Evolutionary conservation across 2,329 filamentous ascomycete species (phyloP), one percentile per base, ranked within the genome.

Genomic region (Parasarocladium wereldwijsianum): DNA sequence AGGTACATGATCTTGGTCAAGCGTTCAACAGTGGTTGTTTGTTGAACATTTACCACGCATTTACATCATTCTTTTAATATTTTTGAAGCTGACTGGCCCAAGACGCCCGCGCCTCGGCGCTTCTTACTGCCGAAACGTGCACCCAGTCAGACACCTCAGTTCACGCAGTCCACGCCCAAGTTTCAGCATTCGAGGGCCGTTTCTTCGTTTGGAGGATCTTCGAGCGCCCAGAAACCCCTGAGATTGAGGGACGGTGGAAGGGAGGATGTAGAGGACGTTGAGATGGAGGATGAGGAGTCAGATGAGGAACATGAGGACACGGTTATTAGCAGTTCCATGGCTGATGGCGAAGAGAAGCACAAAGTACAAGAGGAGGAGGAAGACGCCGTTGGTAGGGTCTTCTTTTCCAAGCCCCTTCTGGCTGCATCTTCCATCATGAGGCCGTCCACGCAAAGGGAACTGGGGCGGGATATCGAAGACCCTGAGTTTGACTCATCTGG

Each of bases 51-150:
- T n/a, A n/a, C n/a, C n/a, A n/a, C n/a, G n/a, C n/a, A n/a, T 22
- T 22, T 22, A n/a, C 20, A 8, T n/a, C 20, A 22, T 24, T 24
- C 22, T 12, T 24, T n/a, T 24, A 13, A n/a, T 24, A 24, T 24
- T 24, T 5, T 12, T 6, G 12, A 5, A 6, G 7, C 7, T n/a
- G 15, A 11, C 11, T 24, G 12, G 22, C 22, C n/a, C 23, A 26
- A 58, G 55, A 58, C 56, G 19, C 51, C 55, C 4, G 47, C 51
- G 6, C 52, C 55, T 13, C 46, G 53, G 35, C 47, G 52, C 5
- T 58, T 60, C 33, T 42, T 57, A 32, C 43, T 52, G 6, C 41
- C 51, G 3, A 55, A 51, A 32, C 37, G 52, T 12, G 23, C 24
- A 8, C 11, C 12, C 5, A n/a, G 12, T 11, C 44, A 37, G 14